Evolutionary conservation across 2,329 filamentous ascomycete genomes (phyloP).

Genomic region (Xylariaceae sp.): DNA sequence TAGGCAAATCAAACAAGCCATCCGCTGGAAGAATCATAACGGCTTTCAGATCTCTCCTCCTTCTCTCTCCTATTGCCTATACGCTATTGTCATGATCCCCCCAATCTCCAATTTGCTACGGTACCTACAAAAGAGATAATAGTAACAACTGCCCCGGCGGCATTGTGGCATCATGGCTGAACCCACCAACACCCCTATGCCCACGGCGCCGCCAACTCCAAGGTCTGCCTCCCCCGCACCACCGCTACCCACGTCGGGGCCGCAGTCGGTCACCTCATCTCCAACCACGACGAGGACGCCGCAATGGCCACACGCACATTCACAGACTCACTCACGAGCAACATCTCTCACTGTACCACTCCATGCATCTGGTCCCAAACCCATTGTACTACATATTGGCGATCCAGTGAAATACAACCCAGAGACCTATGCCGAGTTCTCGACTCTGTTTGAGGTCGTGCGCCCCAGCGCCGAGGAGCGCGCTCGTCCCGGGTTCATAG

Average conservation of each 20-base stretch:
- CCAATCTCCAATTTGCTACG: too few relatives aligned
- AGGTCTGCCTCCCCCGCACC: conserved; percentile 51
- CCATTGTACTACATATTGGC: conserved; percentile 76
- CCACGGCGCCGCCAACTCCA: conserved; percentile 51
- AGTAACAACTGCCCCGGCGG: not conserved
- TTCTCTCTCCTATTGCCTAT: not conserved
- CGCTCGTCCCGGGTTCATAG: conserved; percentile 55
- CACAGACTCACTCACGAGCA: conserved; percentile 23
- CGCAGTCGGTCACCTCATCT: conserved; percentile 31
- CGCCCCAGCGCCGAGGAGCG: conserved; percentile 59
- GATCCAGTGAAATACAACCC: conserved; percentile 64
- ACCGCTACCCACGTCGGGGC: conserved; percentile 29
- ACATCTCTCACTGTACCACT: conserved; percentile 31
- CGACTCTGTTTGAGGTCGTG: conserved; percentile 55
- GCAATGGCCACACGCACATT: conserved; percentile 22
- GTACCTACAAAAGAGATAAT: too few relatives aligned
- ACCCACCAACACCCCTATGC: conserved; percentile 55
- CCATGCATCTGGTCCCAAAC: conserved; percentile 40
- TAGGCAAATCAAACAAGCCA: conserved; percentile 15
- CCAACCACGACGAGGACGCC: conserved; percentile 20
- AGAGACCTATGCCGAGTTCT: conserved; percentile 53
- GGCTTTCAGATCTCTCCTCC: not conserved
- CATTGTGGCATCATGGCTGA: conserved; percentile 49
- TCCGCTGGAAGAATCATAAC: not conserved
- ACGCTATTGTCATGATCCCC: not conserved